phyloP scores from a whole-genome alignment of 2,329 filamentous ascomycete genomes.

The Allantophomopsis lycopodina region DNA sequence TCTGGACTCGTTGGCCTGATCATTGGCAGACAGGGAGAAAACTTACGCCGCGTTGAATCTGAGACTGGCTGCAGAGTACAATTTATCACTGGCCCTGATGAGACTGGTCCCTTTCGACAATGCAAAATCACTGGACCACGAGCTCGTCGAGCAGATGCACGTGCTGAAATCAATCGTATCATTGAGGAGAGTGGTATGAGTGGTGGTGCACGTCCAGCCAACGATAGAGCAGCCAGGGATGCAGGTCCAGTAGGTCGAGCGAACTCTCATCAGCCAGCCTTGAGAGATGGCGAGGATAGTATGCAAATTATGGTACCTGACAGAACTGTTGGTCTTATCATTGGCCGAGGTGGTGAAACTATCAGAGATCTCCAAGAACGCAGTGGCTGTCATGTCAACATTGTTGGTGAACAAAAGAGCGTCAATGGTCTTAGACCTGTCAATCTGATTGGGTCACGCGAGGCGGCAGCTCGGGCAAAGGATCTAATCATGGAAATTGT shows the following conservation, averaged over 20 bases:
- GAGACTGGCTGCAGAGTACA: constrained; percentile 78
- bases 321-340: constrained; percentile 83
- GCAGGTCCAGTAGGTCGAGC: constrained; percentile 12
- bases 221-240: constrained; percentile 21
- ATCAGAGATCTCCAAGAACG: constrained; percentile 86
- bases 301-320: constrained; percentile 93
- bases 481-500: constrained; percentile 89
- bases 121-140: constrained; percentile 74
- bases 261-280: constrained; percentile 27
- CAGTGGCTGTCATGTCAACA: constrained; percentile 91
- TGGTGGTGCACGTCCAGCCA: constrained; percentile 29
- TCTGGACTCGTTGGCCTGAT: constrained; percentile 79
- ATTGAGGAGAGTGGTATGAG: constrained; percentile 71
- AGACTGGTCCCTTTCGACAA: constrained; percentile 59
- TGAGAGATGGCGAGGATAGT: constrained; percentile 70
- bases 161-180: constrained; percentile 72
- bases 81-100: constrained; percentile 66
- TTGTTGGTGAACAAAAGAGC: constrained; percentile 85
- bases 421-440: constrained; percentile 81
- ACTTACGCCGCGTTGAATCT: constrained; percentile 69
- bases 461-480: constrained; percentile 65
- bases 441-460: constrained; percentile 71
- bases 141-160: constrained; percentile 61
- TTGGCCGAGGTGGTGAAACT: constrained; percentile 85
- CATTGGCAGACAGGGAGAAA: constrained; percentile 83